Base-by-base conservation (phyloP, 495 filamentous ascomycete species). In the Tricharina praecox region DNA sequence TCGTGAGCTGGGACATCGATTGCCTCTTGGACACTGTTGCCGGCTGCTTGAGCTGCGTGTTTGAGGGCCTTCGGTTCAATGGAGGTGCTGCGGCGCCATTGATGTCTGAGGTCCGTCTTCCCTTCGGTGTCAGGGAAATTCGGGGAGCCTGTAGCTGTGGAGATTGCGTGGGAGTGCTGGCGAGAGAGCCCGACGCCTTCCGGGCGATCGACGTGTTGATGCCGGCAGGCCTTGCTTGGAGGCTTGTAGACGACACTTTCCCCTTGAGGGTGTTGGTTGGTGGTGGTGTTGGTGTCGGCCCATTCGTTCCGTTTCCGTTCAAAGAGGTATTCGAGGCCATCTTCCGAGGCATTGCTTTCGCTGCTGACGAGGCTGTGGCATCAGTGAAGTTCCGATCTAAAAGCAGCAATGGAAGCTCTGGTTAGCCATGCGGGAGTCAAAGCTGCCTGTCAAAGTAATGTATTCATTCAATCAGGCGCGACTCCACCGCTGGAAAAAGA, bases 1-100 rank as follows among this genome's bases (percentile, higher is more conserved):
- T 43, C 23, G 45, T 34, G 23, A 61, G 35, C 21, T 60, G 57
- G 3, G 53, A 34, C 20, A 47, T 51, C 42, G 58, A 61, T 25
- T 48, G 42, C 41, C 50, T 48, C 23, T 56, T 57, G 28, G 48
- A 49, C 15, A 60, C 23, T 19, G 34, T 41, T 16, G 35, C 11
- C n/a, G 47, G 47, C 24, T 49, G 47, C 16, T 24, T 42, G 11
- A 61, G 51, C 30, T 45, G 48, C 10, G 50, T 52, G 37, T 47
- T 57, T 13, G 58, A 61, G 7, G 45, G 45, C 38, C 53, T 56
- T 21, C 53, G 43, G 10, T 47, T 26, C 5, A 61, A 28, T 3
- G 49, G 45, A 9, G 58, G 50, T 2, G 58, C 55, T 11, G 38
- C 45, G 20, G 25, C 19, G 36, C 51, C 25, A 43, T 57, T 48